These are phyloP conservation scores for Articulospora tetracladia DNA, from an alignment of 495 filamentous ascomycete species.

Conservation along the genomic window DNA sequence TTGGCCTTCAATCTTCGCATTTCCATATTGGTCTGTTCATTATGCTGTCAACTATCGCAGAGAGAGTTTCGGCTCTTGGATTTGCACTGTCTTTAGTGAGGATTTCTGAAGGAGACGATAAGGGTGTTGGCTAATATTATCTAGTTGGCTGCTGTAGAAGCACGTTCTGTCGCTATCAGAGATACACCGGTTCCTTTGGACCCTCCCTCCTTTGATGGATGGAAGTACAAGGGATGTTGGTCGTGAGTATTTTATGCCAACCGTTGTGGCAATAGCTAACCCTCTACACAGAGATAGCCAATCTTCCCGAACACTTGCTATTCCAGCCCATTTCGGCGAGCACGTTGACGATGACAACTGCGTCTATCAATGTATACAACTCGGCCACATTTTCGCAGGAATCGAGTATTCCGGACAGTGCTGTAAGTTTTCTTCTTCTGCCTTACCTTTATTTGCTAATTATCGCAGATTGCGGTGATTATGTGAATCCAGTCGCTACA, in stretches of 20 bases:
- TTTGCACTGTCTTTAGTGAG: background rate
- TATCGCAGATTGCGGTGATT: constrained; percentile 35
- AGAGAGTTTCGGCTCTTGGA: background rate
- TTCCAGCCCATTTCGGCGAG: constrained; percentile 5
- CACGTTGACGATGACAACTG: constrained; percentile 9
- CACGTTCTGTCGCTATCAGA: background rate
- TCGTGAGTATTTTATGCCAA: background rate
- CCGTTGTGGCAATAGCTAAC: too few species aligned
- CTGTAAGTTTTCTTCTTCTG: constrained; percentile 12
- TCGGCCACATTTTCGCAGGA: constrained; percentile 32
- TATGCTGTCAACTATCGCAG: background rate
- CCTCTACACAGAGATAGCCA: background rate
- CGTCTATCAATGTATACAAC: constrained; percentile 9
- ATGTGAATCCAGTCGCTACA: constrained; percentile 30
- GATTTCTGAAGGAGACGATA: background rate
- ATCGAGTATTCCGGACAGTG: constrained; percentile 40
- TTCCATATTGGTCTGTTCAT: too few species aligned
- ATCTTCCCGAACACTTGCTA: constrained; percentile 1
- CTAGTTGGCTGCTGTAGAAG: background rate
- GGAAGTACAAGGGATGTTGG: constrained; percentile 3
- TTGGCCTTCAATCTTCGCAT: background rate
- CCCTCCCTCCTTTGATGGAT: background rate
- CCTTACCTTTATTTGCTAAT: background rate
- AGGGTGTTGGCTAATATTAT: background rate
- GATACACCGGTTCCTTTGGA: constrained; percentile 4